Conservation (phyloP, 2,329 filamentous ascomycete genomes). For the Aspergillus quadricinctus region DNA sequence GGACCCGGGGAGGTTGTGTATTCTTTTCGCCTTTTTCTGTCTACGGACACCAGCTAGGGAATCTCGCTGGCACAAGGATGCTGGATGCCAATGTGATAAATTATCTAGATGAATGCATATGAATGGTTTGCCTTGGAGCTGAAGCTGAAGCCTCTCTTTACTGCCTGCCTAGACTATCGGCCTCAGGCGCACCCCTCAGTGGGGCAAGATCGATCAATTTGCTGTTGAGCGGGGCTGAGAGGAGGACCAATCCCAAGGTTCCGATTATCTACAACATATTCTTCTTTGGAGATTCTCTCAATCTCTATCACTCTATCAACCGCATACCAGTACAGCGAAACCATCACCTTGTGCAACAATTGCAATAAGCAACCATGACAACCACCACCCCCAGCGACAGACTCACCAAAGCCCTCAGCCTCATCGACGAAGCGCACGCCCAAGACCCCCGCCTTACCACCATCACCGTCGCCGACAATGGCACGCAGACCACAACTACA, state of each 20-base stretch:
- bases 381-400: conserved; percentile 24
- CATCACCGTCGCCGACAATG: conserved; percentile 4
- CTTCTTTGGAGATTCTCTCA: background rate
- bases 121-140: background rate
- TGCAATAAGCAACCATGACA: background rate
- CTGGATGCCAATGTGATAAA: background rate
- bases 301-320: background rate
- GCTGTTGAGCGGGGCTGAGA: background rate
- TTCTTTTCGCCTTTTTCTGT: background rate
- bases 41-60: background rate
- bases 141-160: background rate
- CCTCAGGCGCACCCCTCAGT: background rate
- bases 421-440: conserved; percentile 71
- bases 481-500: conserved; percentile 30
- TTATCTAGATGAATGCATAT: background rate
- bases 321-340: background rate
- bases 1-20: background rate
- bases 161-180: too few relatives aligned
- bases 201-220: background rate
- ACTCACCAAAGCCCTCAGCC: conserved; percentile 50
- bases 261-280: background rate
- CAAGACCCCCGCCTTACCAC: conserved; percentile 56
- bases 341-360: background rate
- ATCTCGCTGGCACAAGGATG: background rate
- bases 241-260: background rate